Base-by-base conservation (phyloP, 371 early-diverging fungal species). In the Dinochytrium kinnereticum region DNA sequence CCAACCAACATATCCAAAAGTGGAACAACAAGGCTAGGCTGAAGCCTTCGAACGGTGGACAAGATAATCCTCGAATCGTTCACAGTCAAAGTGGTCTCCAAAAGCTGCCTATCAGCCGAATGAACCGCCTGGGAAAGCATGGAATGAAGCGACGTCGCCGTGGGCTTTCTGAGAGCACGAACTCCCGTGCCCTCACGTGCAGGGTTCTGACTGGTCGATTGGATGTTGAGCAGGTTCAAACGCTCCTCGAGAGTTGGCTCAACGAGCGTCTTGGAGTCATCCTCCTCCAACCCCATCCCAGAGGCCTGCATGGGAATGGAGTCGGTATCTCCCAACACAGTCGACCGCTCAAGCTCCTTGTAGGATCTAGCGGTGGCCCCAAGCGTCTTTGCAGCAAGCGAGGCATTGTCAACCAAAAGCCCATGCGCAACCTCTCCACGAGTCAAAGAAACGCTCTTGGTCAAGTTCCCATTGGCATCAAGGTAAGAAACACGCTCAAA, bases 41-140 rank as follows among this genome's bases (percentile, higher is more conserved):
- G 91, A 64, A 95, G 76, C 73, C 91, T 80, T 68, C 85, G 83
- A 28, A 93, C 86, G 0, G 94, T 93, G 51, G 86, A 89, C 49
- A 83, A 77, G 68, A 95, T 89, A 24, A 91, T 84, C 39, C 90
- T 88, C 0, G 82, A 82, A 70, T 91, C 87, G 21, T 73, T 84
- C 51, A 90, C 87, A 13, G 78, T 78, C 73, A 95, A 82, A 75
- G 90, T 88, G 28, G 87, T 86, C 72, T 92, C 91, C 64, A 95
- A 74, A 26, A 94, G 81, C 34, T 82, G 83, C 24, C 74, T 51
- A 78, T 95, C 94, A 57, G 85, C 85, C 44, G 91, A 87, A 69
- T 93, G 93, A 49, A 95, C 76, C 13, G 94, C 94, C 77, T 95
- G 93, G 5, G 90, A 82, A 5, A 95, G 85, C 74, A 92, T 89